Conservation (phyloP, 164 flowering plant genomes). For the Vitis labrusca region DNA sequence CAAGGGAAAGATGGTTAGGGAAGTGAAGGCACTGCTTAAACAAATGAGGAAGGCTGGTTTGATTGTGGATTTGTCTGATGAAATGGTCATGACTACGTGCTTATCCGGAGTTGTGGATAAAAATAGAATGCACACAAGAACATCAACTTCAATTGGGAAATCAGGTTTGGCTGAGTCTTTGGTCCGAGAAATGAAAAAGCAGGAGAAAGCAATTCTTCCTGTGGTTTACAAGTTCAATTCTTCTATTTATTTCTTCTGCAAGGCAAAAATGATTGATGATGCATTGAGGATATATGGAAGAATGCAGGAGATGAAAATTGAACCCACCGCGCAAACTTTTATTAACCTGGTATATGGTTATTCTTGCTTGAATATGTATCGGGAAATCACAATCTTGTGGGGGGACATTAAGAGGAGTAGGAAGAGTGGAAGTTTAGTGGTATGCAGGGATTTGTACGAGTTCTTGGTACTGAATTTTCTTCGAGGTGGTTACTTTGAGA, state of each 20-base stretch:
- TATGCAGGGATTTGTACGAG: conserved; percentile 61
- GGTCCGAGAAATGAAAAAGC: conserved; percentile 34
- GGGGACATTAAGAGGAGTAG: conserved; percentile 79
- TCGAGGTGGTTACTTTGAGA: conserved; percentile 87
- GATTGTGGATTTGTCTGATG: conserved; percentile 21
- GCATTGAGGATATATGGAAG: conserved; percentile 54
- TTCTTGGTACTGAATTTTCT: conserved; percentile 60
- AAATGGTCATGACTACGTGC: conserved; percentile 24
- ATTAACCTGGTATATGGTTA: conserved; percentile 48
- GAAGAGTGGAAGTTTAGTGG: conserved; percentile 25
- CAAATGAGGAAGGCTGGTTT: conserved; percentile 60
- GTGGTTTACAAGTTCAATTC: conserved; percentile 57
- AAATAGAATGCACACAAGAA: background rate
- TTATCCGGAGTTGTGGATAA: conserved; percentile 12
- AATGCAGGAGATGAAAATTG: conserved; percentile 54
- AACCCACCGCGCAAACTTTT: conserved; percentile 64
- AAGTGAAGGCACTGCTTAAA: conserved; percentile 53
- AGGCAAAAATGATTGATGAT: conserved; percentile 87
- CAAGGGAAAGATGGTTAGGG: conserved; percentile 43
- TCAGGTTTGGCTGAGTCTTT: conserved; percentile 41
- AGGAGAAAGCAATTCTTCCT: conserved; percentile 21
- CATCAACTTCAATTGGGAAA: conserved; percentile 10
- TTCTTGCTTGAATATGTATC: conserved; percentile 62
- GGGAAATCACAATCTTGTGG: conserved; percentile 82
- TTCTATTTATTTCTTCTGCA: conserved; percentile 76